Base-by-base conservation (phyloP, 768 basidiomycete genomes). In the Cubamyces lactineus region DNA sequence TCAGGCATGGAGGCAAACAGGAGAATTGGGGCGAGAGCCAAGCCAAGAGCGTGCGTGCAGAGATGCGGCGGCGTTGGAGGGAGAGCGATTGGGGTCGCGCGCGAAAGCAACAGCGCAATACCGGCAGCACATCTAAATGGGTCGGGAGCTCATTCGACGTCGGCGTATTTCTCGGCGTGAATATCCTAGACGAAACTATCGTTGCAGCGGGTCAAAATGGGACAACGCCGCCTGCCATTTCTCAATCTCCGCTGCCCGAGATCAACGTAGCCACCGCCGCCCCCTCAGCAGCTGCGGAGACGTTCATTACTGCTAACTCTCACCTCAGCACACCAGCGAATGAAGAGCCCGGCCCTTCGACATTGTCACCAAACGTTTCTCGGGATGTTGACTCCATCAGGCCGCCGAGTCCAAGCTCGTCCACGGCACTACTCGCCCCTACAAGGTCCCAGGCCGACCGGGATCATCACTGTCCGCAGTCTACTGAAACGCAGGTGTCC, bases 121-220 rank as follows among this genome's bases (percentile, higher is more conserved):
- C 70, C 24, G 77, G 74, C 52, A 64, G 43, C 1, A 34, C 54
- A 16, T 67, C 72, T 24, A 63, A 67, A 21, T 92, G 89, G 89
- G 80, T 89, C 28, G 90, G 92, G 26, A 79, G 79, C 23, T 90
- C 86, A 61, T 94, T 94, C 64, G 88, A 91, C 68, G 78, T 94
- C 40, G 92, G 92, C 2, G 80, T 80, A n/a, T 80, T 94, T 62
- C 76, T 92, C 40, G 92, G 90, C 12, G 80, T 92, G 53, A 82
- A 85, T 63, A 75, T 89, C 34, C 75, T 87, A 51, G 75, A 81
- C 46, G 76, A 76, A 47, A 69, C 6, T 58, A 59, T 57, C 51
- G 24, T 41, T 41, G 39, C 26, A 13, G 17, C 30, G 28, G 41
- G 30, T 26, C 19, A 17, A 26, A n/a, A 12, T 16, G 28, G 30